Percentiles rank a stretch among this genome's conserved stretches.
These are phyloP conservation scores for Cyclotella choctawhatcheeana DNA, from an alignment of 108 stramenopile genomes.

Conservation along the genomic window DNA sequence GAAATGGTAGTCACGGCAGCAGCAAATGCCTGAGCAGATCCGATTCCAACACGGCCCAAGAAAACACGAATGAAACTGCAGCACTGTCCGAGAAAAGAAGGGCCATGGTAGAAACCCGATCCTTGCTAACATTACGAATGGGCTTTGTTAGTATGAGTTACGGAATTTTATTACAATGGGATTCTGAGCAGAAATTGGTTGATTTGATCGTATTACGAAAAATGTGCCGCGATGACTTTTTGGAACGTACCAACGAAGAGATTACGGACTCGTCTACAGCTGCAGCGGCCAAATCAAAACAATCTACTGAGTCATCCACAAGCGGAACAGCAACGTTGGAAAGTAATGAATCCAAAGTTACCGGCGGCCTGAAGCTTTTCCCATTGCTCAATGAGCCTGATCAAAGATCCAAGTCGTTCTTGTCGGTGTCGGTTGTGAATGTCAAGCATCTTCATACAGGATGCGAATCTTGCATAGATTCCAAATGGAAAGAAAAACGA, in stretches of 20 bases:
- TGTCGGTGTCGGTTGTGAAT: slow-evolving; percentile 41
- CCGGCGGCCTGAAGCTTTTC: neutral
- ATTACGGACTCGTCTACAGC: neutral
- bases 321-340: neutral
- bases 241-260: slow-evolving; percentile 21
- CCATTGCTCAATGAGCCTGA: slow-evolving; percentile 28
- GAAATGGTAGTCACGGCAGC: neutral
- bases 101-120: slow-evolving; percentile 47
- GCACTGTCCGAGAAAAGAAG: neutral
- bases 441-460: slow-evolving; percentile 32
- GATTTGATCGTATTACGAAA: slow-evolving; percentile 42
- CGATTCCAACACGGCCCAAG: neutral
- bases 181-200: slow-evolving; percentile 25
- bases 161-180: slow-evolving; percentile 52
- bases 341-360: neutral
- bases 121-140: slow-evolving; percentile 44
- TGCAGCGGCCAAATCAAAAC: neutral
- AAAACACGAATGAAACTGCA: neutral
- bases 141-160: slow-evolving; percentile 52
- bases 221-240: slow-evolving; percentile 50
- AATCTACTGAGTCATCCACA: slow-evolving; percentile 5
- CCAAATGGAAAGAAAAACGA: slow-evolving; percentile 12
- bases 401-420: slow-evolving; percentile 19
- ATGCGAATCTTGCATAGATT: slow-evolving; percentile 23
- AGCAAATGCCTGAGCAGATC: neutral